phyloP scores from a whole-genome alignment of 176 grass and related monocot species.

The Oryza nivara region DNA sequence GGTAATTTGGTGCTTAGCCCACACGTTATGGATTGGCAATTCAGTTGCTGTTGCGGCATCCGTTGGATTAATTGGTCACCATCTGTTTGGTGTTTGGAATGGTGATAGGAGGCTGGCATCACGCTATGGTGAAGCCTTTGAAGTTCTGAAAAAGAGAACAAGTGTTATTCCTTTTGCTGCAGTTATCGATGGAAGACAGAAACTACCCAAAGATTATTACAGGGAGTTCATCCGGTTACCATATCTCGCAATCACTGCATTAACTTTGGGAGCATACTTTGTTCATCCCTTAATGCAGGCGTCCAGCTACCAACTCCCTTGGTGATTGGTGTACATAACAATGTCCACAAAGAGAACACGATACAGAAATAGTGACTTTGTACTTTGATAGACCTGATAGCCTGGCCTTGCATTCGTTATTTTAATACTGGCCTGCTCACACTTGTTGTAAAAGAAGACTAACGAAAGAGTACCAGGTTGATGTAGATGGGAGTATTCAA shows the following conservation, averaged over 20 bases:
- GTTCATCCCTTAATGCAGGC: conserved; percentile 92
- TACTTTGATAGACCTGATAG: neutral
- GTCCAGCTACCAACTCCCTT: conserved; percentile 90
- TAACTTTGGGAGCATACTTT: conserved; percentile 88
- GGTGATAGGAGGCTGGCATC: conserved; percentile 72
- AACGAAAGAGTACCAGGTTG: neutral
- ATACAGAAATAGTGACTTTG: conserved; percentile 1
- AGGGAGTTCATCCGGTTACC: conserved; percentile 89
- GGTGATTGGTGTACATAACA: conserved; percentile 53
- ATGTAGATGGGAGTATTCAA: neutral
- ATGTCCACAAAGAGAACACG: neutral
- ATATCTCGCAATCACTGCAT: conserved; percentile 68
- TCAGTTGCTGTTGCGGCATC: conserved; percentile 76
- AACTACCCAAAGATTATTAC: conserved; percentile 79
- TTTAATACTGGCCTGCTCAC: neutral
- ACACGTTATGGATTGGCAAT: conserved; percentile 95
- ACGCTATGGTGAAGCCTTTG: conserved; percentile 73
- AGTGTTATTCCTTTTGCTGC: conserved; percentile 86
- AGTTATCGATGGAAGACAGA: conserved; percentile 80
- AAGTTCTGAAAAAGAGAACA: conserved; percentile 79
- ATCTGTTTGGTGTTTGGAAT: conserved; percentile 95
- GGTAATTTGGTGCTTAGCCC: conserved; percentile 95
- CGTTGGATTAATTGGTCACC: conserved; percentile 73
- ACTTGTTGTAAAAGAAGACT: neutral
- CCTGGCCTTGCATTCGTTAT: neutral